A percentile compares a stretch with the other conserved stretches of the same genome.
phyloP scores from a whole-genome alignment of 257 asterid genomes.

The Primulina tabacum region DNA sequence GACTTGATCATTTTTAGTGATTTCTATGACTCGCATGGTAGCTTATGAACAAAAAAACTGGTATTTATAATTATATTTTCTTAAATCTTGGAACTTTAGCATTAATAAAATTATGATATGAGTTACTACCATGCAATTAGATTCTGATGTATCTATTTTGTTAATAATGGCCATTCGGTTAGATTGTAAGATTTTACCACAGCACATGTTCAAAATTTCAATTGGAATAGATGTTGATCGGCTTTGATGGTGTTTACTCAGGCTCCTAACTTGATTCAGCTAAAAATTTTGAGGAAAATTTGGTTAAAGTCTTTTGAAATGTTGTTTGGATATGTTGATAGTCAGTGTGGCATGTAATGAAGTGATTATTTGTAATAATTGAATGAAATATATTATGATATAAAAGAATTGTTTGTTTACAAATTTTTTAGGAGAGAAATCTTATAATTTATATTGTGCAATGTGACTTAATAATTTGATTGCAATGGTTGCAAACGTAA shows the following conservation, averaged over 20 bases:
- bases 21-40: no score
- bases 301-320: no score
- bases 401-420: neutral
- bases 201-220: constrained; percentile 17
- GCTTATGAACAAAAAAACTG: no score
- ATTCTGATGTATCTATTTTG: neutral
- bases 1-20: no score
- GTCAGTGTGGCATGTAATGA: neutral
- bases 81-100: neutral
- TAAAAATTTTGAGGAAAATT: neutral
- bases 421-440: no score
- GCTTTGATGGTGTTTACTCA: neutral
- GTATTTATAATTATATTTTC: neutral
- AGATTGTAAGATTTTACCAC: constrained; percentile 2
- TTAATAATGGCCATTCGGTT: neutral
- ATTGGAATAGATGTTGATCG: constrained; percentile 11
- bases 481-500: no score
- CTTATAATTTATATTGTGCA: no score
- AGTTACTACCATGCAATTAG: neutral
- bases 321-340: neutral
- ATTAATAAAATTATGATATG: neutral
- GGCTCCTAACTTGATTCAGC: neutral
- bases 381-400: neutral
- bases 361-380: no score
- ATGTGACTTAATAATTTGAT: no score